A percentile compares a stretch with the other conserved stretches of the same genome.
Evolutionary conservation across 805 yeast genomes (phyloP).

Genomic region (Blastobotrys mokoenaii): DNA sequence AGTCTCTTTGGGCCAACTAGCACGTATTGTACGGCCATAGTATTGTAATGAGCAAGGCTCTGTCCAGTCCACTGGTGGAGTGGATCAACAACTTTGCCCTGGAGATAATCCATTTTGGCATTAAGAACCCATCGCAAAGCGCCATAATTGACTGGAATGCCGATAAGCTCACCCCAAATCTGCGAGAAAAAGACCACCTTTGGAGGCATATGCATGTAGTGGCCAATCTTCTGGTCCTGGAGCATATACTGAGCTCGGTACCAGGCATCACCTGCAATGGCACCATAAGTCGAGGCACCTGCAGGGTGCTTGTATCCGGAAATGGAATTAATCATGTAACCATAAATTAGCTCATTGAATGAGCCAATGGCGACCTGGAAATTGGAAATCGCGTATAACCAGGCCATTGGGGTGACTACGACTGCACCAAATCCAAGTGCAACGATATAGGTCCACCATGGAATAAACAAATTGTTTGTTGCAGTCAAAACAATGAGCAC

Average conservation of each 20-base stretch:
- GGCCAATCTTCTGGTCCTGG: conserved; percentile 7
- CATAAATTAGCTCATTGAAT: conserved; percentile 9
- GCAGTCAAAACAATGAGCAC: conserved; percentile 5
- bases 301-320: conserved; percentile 7
- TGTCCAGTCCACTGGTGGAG: conserved; percentile 10
- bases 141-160: conserved; percentile 9
- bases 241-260: conserved; percentile 12
- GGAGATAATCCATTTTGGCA: conserved; percentile 4
- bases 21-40: conserved; percentile 7
- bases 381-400: conserved; percentile 8
- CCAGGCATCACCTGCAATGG: conserved; percentile 13
- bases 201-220: conserved; percentile 7
- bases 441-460: conserved; percentile 10
- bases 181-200: conserved; percentile 5
- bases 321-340: conserved; percentile 6
- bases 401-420: conserved; percentile 7
- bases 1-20: conserved; percentile 6
- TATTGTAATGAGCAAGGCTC: conserved; percentile 3
- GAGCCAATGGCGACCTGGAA: conserved; percentile 10
- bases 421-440: conserved; percentile 7
- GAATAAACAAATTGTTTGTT: conserved; percentile 7
- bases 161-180: conserved; percentile 5
- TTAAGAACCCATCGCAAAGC: conserved; percentile 8
- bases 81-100: conserved; percentile 3
- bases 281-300: conserved; percentile 6